Evolutionary conservation across 2,329 filamentous ascomycete genomes (phyloP).

Genomic region (Cryoendolithus antarcticus): DNA sequence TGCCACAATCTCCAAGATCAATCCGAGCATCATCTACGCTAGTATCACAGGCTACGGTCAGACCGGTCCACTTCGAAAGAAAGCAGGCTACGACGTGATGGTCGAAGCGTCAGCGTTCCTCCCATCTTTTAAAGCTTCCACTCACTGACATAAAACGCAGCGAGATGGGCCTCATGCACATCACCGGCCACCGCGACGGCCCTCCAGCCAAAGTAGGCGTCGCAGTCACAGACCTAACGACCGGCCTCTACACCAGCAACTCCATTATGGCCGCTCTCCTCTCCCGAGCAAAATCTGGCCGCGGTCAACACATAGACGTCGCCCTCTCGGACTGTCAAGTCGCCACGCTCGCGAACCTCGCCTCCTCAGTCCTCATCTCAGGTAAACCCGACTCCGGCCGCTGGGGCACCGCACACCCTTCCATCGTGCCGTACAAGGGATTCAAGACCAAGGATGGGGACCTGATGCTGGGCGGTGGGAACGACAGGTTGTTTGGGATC

Average conservation of each 20-base stretch:
- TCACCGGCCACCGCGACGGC: constrained; percentile 77
- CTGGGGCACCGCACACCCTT: constrained; percentile 97
- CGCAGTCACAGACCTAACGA: constrained; percentile 90
- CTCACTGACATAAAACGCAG: constrained; percentile 17
- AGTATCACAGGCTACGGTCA: constrained; percentile 97
- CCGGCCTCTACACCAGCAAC: constrained; percentile 88
- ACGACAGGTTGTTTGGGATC: constrained; percentile 49
- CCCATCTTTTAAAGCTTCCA: not conserved
- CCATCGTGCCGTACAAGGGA: constrained; percentile 87
- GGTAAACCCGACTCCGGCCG: constrained; percentile 76
- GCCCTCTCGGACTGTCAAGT: constrained; percentile 89
- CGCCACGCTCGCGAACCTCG: constrained; percentile 88
- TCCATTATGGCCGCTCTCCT: constrained; percentile 88
- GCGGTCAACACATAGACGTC: constrained; percentile 85
- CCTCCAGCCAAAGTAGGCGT: constrained; percentile 95
- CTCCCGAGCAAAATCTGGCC: constrained; percentile 58
- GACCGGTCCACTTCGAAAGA: constrained; percentile 73
- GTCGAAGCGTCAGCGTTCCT: constrained; percentile 57
- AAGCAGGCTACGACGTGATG: constrained; percentile 98
- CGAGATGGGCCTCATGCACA: constrained; percentile 97
- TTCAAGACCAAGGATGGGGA: constrained; percentile 57
- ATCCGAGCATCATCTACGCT: constrained; percentile 80
- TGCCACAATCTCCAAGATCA: constrained; percentile 64
- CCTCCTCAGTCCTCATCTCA: constrained; percentile 79
- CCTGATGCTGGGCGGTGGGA: constrained; percentile 51